A percentile compares a stretch with the other conserved stretches of the same genome.
Evolutionary conservation across 2,329 filamentous ascomycete species (phyloP).

Genomic region (Xylaria polymorpha): DNA sequence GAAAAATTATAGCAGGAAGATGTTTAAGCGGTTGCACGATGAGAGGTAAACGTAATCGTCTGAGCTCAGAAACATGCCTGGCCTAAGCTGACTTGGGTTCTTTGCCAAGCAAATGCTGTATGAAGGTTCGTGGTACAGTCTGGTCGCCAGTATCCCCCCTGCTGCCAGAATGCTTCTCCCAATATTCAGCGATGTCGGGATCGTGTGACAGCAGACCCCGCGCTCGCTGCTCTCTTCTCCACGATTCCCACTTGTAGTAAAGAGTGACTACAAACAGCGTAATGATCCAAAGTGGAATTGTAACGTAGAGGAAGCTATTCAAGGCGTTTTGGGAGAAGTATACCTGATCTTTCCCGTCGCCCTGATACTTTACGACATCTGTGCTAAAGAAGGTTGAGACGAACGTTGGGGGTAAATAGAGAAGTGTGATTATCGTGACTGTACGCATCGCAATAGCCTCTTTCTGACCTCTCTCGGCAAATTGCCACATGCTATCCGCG

Average conservation of each 20-base stretch:
- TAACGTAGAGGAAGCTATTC: constrained; percentile 29
- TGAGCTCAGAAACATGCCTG: background rate
- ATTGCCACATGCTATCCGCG: constrained; percentile 41
- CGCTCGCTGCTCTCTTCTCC: constrained; percentile 25
- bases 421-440: constrained; percentile 50
- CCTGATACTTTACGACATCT: constrained; percentile 38
- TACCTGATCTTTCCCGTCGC: constrained; percentile 23
- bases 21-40: background rate
- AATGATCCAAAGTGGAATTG: constrained; percentile 26
- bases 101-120: constrained; percentile 23
- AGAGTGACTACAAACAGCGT: constrained; percentile 21
- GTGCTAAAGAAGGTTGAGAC: constrained; percentile 54
- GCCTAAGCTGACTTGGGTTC: constrained; percentile 23
- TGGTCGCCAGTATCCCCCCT: constrained; percentile 10
- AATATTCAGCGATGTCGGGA: constrained; percentile 23
- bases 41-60: background rate
- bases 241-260: constrained; percentile 32
- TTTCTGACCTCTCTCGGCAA: constrained; percentile 39
- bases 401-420: constrained; percentile 53
- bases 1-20: background rate
- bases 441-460: constrained; percentile 52
- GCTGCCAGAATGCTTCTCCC: constrained; percentile 20
- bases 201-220: constrained; percentile 25
- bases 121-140: constrained; percentile 8
- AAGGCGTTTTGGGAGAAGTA: constrained; percentile 29